These are phyloP conservation scores for Eucalyptus melliodora DNA, from an alignment of 345 rosid genomes.

Conservation along the genomic window DNA sequence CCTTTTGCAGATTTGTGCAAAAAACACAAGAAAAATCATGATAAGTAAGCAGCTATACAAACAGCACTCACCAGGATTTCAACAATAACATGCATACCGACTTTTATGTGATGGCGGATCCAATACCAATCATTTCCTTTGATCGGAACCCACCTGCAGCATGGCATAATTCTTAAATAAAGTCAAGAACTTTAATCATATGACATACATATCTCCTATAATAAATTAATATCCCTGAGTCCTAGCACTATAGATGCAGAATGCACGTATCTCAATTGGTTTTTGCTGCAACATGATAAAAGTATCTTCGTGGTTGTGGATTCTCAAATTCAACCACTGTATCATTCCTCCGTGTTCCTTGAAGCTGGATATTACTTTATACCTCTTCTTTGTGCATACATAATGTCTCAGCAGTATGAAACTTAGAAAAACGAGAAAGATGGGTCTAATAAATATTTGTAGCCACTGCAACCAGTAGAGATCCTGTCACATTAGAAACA, in stretches of 20 bases:
- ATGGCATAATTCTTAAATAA: not conserved
- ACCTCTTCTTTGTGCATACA: not conserved
- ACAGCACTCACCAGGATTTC: conserved; percentile 66
- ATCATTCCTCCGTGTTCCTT: not conserved
- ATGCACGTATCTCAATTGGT: not conserved
- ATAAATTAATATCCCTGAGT: not conserved
- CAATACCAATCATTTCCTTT: conserved; percentile 95
- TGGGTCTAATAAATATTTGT: not conserved
- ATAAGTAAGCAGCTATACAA: not conserved
- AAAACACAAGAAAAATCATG: not conserved
- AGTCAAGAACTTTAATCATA: not conserved
- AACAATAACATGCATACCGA: conserved; percentile 85
- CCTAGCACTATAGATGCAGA: not conserved
- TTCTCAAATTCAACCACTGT: not conserved
- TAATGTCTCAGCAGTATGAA: not conserved
- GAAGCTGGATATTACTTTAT: not conserved
- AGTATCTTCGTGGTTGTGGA: not conserved
- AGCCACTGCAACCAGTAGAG: not conserved
- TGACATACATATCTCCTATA: not conserved
- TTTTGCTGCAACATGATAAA: not conserved
- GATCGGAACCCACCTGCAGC: conserved; percentile 86
- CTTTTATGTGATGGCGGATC: conserved; percentile 94
- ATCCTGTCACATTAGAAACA: not conserved
- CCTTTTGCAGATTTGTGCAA: not conserved
- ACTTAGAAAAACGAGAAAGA: not conserved